Percentiles rank a stretch among this genome's conserved stretches.
Conservation (phyloP, 2,329 filamentous ascomycete species). For the Cercospora brassicicola region DNA sequence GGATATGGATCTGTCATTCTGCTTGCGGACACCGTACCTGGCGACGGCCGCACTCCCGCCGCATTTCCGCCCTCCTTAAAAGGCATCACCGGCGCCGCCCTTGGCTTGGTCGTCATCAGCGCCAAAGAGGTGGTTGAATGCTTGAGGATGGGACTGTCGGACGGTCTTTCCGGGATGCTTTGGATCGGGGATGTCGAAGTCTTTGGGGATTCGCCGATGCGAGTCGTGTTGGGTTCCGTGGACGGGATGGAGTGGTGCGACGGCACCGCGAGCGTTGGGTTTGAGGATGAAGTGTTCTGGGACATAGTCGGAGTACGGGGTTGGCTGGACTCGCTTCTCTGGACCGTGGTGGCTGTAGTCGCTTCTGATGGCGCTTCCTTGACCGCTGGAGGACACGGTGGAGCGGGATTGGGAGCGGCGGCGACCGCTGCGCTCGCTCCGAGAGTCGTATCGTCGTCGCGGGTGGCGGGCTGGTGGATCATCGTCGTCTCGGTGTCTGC, state of each 20-base stretch:
- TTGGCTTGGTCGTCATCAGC: conserved; percentile 20
- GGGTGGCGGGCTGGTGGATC: neutral
- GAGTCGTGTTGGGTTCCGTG: conserved; percentile 19
- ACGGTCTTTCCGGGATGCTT: conserved; percentile 18
- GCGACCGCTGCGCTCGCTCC: neutral
- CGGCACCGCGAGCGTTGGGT: neutral
- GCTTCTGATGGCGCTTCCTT: neutral
- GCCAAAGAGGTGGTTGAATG: conserved; percentile 27
- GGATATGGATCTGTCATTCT: neutral
- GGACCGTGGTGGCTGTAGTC: neutral
- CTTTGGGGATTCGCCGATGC: conserved; percentile 18
- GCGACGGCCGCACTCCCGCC: neutral
- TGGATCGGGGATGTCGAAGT: conserved; percentile 24
- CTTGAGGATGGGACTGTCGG: conserved; percentile 12
- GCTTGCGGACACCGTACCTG: neutral
- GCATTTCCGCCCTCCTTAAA: neutral
- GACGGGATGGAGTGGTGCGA: conserved; percentile 17
- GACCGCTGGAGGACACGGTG: neutral
- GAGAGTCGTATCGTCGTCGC: neutral
- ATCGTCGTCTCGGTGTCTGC: neutral
- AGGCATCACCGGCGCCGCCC: neutral
- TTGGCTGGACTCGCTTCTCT: conserved; percentile 12
- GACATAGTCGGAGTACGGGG: conserved; percentile 14
- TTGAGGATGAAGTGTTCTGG: conserved; percentile 19
- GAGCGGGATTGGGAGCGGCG: neutral